Percentiles rank a stretch among this genome's conserved stretches.
These are phyloP conservation scores for Camellia lanceoleosa DNA, from an alignment of 148 eudicot species.

Conservation along the genomic window DNA sequence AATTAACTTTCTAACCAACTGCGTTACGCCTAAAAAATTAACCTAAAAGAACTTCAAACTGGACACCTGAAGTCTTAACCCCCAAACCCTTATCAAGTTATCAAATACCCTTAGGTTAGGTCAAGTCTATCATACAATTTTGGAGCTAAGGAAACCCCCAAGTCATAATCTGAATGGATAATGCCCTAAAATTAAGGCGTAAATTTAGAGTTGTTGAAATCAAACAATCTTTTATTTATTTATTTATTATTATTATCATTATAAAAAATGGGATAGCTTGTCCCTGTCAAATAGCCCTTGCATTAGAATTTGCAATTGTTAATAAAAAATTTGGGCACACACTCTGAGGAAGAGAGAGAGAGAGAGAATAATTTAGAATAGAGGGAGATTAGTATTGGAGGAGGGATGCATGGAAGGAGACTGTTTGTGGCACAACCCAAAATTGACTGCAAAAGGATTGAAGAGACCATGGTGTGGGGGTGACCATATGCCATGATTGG, in stretches of 20 bases:
- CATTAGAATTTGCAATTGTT: background rate
- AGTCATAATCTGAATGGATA: constrained; percentile 18
- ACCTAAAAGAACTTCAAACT: no score
- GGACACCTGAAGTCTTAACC: no score
- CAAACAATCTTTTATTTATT: background rate
- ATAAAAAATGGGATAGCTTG: background rate
- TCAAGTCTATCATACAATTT: background rate
- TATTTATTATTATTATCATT: background rate
- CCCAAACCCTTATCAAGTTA: no score
- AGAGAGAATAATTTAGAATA: background rate
- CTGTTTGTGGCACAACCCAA: background rate
- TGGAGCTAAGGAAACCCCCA: constrained; percentile 9
- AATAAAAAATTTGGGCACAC: constrained; percentile 6
- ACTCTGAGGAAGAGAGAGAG: background rate
- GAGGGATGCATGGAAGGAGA: constrained; percentile 43
- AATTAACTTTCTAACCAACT: no score
- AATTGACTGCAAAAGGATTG: constrained; percentile 10
- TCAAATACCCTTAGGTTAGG: no score
- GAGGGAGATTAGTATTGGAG: constrained; percentile 9
- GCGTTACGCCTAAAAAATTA: no score
- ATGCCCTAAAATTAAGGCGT: constrained; percentile 36
- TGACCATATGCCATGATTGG: background rate
- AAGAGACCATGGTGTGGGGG: background rate
- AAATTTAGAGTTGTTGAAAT: constrained; percentile 33
- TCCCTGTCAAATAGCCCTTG: background rate